Percentiles rank a stretch among this genome's conserved stretches.
Evolutionary conservation across 225 moss, liverwort and hornwort species (phyloP).

Genomic region (Asterella californica): DNA sequence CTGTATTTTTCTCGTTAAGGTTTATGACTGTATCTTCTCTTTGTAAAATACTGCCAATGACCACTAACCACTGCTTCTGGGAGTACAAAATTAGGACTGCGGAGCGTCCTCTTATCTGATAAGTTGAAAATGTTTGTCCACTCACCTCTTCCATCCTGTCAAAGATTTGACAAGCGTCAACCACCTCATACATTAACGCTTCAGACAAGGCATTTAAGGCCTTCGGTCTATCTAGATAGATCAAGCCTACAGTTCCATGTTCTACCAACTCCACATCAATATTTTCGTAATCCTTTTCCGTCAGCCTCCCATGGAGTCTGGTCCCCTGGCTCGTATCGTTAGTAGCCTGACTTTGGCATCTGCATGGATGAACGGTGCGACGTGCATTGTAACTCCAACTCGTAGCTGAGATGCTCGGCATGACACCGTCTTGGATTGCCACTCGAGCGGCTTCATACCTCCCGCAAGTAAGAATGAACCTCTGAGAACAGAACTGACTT

Average conservation of each 20-base stretch:
- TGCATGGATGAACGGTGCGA: slow-evolving; percentile 41
- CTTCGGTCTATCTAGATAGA: slow-evolving; percentile 66
- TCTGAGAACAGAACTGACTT: background rate
- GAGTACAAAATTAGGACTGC: background rate
- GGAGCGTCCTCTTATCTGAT: background rate
- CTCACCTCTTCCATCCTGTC: slow-evolving; percentile 55
- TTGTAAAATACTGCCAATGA: background rate
- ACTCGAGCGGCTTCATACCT: slow-evolving; percentile 8
- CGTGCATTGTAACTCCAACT: slow-evolving; percentile 17
- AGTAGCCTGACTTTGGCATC: slow-evolving; percentile 37
- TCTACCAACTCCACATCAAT: slow-evolving; percentile 59
- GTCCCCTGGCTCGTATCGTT: slow-evolving; percentile 29
- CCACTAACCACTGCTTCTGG: background rate
- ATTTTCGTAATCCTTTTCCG: slow-evolving; percentile 50
- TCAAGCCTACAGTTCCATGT: slow-evolving; percentile 64
- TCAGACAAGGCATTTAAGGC: slow-evolving; percentile 81
- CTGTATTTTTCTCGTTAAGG: background rate
- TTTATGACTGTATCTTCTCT: background rate
- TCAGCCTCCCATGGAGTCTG: slow-evolving; percentile 15
- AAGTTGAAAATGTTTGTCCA: background rate
- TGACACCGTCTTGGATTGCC: background rate
- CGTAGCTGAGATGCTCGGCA: background rate
- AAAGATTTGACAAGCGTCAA: slow-evolving; percentile 70
- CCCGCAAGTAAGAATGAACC: background rate
- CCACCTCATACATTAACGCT: slow-evolving; percentile 73